Evolutionary conservation across 2,329 filamentous ascomycete species (phyloP).

Genomic region (Didymella lethalis): DNA sequence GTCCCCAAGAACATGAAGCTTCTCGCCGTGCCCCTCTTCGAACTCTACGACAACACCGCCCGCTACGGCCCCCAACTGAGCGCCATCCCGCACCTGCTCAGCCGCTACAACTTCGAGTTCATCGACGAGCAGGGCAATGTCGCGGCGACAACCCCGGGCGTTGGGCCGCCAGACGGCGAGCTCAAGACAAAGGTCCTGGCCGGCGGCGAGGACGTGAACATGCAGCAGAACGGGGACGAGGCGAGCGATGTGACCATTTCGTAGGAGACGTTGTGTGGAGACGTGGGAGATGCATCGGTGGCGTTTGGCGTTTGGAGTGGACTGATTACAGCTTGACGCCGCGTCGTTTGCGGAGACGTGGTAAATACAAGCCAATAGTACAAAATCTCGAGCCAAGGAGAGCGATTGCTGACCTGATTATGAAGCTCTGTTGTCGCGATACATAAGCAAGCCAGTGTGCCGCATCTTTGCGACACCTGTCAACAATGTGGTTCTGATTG

Average conservation of each 20-base stretch:
- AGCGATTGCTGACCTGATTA: too few species aligned
- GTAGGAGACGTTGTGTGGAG: slow-evolving; percentile 20
- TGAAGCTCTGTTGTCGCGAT: too few species aligned
- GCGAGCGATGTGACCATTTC: slow-evolving; percentile 47
- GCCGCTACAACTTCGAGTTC: slow-evolving; percentile 96
- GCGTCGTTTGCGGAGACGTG: too few species aligned
- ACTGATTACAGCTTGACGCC: neutral
- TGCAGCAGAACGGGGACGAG: slow-evolving; percentile 50
- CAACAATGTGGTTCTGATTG: too few species aligned
- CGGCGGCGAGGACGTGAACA: slow-evolving; percentile 49
- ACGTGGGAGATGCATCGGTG: neutral
- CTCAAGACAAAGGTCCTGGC: slow-evolving; percentile 49
- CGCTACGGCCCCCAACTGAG: slow-evolving; percentile 95
- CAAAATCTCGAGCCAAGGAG: too few species aligned
- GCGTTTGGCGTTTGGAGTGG: slow-evolving; percentile 6
- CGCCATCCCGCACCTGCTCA: slow-evolving; percentile 93
- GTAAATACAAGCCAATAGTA: too few species aligned
- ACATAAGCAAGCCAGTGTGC: too few species aligned
- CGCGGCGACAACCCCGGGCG: slow-evolving; percentile 83
- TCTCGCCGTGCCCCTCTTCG: slow-evolving; percentile 93
- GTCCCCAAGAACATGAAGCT: slow-evolving; percentile 99
- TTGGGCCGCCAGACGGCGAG: slow-evolving; percentile 60
- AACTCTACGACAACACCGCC: slow-evolving; percentile 96
- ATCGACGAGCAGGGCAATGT: slow-evolving; percentile 92
- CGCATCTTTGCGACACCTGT: too few species aligned